Evolutionary conservation across 257 asterid genomes (phyloP).

Genomic region (Mitragyna speciosa): DNA sequence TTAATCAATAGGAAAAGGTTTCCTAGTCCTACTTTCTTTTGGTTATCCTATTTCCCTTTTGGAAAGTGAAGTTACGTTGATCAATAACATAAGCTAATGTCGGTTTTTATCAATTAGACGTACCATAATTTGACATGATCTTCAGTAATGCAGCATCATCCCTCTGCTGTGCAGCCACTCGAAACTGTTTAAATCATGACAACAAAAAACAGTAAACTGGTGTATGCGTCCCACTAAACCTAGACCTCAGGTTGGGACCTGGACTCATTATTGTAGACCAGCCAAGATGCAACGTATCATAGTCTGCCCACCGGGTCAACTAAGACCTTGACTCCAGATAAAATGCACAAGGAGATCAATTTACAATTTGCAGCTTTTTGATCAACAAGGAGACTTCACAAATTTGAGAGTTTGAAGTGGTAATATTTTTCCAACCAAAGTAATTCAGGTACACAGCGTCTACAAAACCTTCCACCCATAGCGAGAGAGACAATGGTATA

Average conservation of each 20-base stretch:
- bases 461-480: not conserved
- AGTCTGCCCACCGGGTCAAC: not conserved
- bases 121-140: constrained; percentile 92
- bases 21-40: no score
- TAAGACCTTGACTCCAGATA: not conserved
- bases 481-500: not conserved
- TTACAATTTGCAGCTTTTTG: not conserved
- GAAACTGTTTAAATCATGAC: constrained; percentile 44
- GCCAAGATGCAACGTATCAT: not conserved
- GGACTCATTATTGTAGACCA: not conserved
- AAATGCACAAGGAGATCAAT: not conserved
- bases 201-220: not conserved
- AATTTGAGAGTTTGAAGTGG: not conserved
- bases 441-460: not conserved
- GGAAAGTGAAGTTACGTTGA: not conserved
- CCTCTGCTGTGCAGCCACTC: constrained; percentile 69
- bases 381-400: not conserved
- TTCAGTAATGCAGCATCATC: constrained; percentile 60
- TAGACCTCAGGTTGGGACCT: constrained; percentile 1
- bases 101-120: not conserved
- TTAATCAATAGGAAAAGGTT: not conserved
- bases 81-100: not conserved
- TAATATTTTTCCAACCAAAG: not conserved
- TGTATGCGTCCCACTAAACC: not conserved
- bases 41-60: not conserved